A percentile compares a stretch with the other conserved stretches of the same genome.
These are phyloP conservation scores for Maudiozyma serrabonitensis DNA, from an alignment of 805 yeast genomes.

Conservation along the genomic window DNA sequence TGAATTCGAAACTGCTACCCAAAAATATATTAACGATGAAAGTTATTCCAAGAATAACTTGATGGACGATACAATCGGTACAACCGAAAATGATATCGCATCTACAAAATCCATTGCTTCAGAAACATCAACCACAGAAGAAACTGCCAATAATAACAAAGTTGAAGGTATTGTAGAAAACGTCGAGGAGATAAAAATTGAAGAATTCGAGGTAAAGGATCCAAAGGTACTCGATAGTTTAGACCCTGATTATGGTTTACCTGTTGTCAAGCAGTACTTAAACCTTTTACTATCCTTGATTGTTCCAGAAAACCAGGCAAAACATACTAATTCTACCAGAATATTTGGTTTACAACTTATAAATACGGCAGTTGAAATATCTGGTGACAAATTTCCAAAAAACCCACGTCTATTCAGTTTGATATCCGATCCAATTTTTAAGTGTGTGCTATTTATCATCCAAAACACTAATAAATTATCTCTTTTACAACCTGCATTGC, in stretches of 20 bases:
- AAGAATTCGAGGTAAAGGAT: slow-evolving; percentile 1
- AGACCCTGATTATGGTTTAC: slow-evolving; percentile 51
- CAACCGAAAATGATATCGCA: slow-evolving; percentile 1
- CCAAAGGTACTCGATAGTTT: slow-evolving; percentile 5
- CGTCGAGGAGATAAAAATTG: slow-evolving; percentile 2
- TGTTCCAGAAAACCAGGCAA: slow-evolving; percentile 72
- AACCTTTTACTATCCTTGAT: slow-evolving; percentile 69
- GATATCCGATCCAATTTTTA: slow-evolving; percentile 74
- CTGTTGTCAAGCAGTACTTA: slow-evolving; percentile 67
- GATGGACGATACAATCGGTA: slow-evolving; percentile 15
- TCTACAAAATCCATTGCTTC: background rate
- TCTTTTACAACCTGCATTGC: slow-evolving; percentile 64
- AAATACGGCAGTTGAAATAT: slow-evolving; percentile 70
- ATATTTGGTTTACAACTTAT: slow-evolving; percentile 72
- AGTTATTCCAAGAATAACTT: slow-evolving; percentile 12
- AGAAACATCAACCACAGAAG: background rate
- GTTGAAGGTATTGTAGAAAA: background rate
- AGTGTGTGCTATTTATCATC: slow-evolving; percentile 70
- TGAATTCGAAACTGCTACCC: slow-evolving; percentile 6
- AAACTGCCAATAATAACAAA: background rate
- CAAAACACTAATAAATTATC: slow-evolving; percentile 63
- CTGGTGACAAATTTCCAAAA: slow-evolving; percentile 50
- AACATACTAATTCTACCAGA: slow-evolving; percentile 80
- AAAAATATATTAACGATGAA: slow-evolving; percentile 16
- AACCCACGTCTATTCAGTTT: slow-evolving; percentile 61